Base-by-base conservation (phyloP, 371 early-diverging fungal genomes). In the Syncephalastrum monosporum region DNA sequence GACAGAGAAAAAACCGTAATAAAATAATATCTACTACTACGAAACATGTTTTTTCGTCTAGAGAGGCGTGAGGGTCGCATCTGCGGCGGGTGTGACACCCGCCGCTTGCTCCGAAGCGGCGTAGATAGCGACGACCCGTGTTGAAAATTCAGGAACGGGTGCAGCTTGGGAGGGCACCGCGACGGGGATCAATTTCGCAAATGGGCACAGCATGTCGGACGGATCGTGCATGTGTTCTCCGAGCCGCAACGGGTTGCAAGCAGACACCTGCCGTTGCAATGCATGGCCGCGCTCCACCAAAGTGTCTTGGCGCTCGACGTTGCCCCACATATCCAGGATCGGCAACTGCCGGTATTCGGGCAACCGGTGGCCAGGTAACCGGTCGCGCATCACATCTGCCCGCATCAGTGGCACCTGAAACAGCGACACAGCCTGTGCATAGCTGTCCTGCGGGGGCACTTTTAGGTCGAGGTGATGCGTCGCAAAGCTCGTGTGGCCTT, bases 381-480 rank as follows among this genome's bases (percentile, higher is more conserved):
- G 16, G 15, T 65, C 62, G 24, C 67, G 47, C 47, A 75, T 44
- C 19, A 61, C 42, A 41, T 74, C 65, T n/a, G 64, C 60, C 10
- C 60, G 60, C 69, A 79, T 74, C 17, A 86, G 57, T 10, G 86
- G 85, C 15, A 82, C 81, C 42, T 68, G 60, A 56, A 75, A 81
- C 24, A 72, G 50, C 7, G 71, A 60, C 42, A 69, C 65, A 25
- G 73, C 79, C 8, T 65, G 51, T 33, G 67, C 60, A 50, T 69
- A 67, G 25, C 69, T 65, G 14, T 71, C 72, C 23, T 67, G 59
- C 25, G 74, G 67, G 50, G 81, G 79, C 15, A 67, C 70, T 15
- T 71, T 69, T 44, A 71, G 58, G 29, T 85, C 86, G 25, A 82
- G 58, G 67, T 83, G 82, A 64, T 71, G 62, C 33, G 84, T 82